These are phyloP conservation scores for Pseudoneurospora amorphoporcata DNA, from an alignment of 495 filamentous ascomycete species.

Conservation along the genomic window DNA sequence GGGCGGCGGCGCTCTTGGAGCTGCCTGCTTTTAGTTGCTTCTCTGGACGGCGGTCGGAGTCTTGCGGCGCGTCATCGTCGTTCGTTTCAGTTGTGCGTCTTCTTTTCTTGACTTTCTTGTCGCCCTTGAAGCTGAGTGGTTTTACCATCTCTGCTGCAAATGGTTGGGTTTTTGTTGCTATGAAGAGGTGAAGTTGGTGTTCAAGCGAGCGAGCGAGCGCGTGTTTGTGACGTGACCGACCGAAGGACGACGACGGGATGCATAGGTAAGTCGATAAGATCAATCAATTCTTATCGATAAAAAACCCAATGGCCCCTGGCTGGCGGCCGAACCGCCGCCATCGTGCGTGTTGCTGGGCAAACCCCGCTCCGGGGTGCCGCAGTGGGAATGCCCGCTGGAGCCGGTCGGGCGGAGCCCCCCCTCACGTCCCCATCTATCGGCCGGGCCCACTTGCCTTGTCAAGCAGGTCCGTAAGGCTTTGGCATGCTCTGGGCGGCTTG, in stretches of 20 bases:
- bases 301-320: background rate
- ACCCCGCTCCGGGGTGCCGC: background rate
- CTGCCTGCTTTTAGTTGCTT: constrained; percentile 8
- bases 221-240: background rate
- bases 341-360: background rate
- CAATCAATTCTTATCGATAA: background rate
- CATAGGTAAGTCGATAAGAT: background rate
- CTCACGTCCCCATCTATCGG: background rate
- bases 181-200: background rate
- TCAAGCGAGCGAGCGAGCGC: background rate
- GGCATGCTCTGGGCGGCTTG: background rate
- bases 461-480: background rate
- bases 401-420: background rate
- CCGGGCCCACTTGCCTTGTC: background rate
- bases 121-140: constrained; percentile 88
- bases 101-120: constrained; percentile 88
- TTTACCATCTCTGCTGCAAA: constrained; percentile 52
- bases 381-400: background rate
- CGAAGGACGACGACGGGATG: background rate
- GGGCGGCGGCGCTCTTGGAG: constrained; percentile 30
- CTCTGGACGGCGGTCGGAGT: constrained; percentile 1
- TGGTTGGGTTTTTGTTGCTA: background rate
- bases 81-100: constrained; percentile 49
- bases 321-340: background rate
- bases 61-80: constrained; percentile 25